phyloP scores from a whole-genome alignment of 495 filamentous ascomycete genomes.

The Neurospora sp. region DNA sequence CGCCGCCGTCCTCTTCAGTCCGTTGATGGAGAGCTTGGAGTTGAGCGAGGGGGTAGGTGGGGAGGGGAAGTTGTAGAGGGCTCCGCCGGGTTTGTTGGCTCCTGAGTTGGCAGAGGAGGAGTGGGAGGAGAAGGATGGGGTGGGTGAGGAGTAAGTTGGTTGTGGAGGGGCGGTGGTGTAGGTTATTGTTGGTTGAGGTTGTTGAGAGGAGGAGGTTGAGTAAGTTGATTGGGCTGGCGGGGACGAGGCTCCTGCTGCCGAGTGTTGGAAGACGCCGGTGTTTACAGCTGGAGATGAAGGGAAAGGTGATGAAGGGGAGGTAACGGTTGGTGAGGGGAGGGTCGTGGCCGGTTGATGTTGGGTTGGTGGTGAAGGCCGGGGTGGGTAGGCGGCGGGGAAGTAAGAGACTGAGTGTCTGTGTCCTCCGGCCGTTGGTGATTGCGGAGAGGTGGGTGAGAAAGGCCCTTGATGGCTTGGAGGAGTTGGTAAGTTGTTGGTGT shows the following conservation, averaged over 20 bases:
- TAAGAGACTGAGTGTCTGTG: neutral
- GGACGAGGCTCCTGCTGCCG: too few relatives aligned
- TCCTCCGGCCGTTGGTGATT: neutral
- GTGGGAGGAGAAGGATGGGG: neutral
- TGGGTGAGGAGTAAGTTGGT: neutral
- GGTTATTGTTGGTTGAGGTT: neutral
- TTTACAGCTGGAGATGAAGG: neutral
- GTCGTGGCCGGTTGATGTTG: neutral
- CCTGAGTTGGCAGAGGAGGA: neutral
- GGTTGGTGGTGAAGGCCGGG: neutral
- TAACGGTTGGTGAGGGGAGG: neutral
- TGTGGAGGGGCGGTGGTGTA: neutral
- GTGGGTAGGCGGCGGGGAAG: neutral
- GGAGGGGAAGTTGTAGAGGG: neutral
- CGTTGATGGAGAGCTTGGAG: neutral
- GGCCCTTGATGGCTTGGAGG: neutral
- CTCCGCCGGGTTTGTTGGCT: neutral
- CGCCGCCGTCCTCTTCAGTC: neutral
- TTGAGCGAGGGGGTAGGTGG: neutral
- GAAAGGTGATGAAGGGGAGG: neutral
- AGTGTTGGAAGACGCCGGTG: neutral
- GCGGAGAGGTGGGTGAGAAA: neutral
- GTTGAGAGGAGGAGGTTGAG: neutral
- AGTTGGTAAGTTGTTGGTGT: neutral
- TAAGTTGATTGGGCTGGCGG: too few relatives aligned